These are phyloP conservation scores for Neurospora crassa DNA, from an alignment of 2,329 filamentous ascomycete genomes.

Conservation along the genomic window DNA sequence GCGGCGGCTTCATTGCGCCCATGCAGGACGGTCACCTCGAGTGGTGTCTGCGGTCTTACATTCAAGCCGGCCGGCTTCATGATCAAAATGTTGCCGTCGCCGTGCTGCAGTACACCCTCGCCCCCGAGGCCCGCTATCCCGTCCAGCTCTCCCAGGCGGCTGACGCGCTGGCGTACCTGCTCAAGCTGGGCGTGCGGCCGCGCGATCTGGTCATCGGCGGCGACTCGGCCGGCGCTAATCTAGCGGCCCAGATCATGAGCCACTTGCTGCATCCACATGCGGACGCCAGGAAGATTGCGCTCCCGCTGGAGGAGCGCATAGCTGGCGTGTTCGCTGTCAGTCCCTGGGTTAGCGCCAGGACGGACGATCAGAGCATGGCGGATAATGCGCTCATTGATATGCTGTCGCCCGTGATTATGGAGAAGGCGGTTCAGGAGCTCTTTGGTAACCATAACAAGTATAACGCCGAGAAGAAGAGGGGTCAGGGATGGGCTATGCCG, in stretches of 20 bases:
- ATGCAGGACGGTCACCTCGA: slow-evolving; percentile 16
- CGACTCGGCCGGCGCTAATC: slow-evolving; percentile 28
- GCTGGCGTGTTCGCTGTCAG: slow-evolving; percentile 25
- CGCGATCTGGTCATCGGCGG: slow-evolving; percentile 26
- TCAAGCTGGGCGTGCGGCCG: slow-evolving; percentile 21
- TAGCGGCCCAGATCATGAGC: slow-evolving; percentile 23
- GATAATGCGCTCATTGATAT: slow-evolving; percentile 25
- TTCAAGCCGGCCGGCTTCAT: slow-evolving; percentile 6
- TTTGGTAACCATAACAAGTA: slow-evolving; percentile 10
- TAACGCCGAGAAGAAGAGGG: slow-evolving; percentile 6
- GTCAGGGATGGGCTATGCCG: slow-evolving; percentile 20
- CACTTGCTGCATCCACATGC: slow-evolving; percentile 25
- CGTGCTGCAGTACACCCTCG: slow-evolving; percentile 26
- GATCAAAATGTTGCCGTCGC: slow-evolving; percentile 22
- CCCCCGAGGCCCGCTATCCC: slow-evolving; percentile 22
- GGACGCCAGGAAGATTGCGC: slow-evolving; percentile 12
- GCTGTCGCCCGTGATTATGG: slow-evolving; percentile 17
- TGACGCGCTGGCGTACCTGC: slow-evolving; percentile 22
- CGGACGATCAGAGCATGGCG: slow-evolving; percentile 14
- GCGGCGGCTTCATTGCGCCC: slow-evolving; percentile 21
- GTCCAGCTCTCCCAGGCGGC: slow-evolving; percentile 24
- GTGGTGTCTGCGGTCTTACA: slow-evolving; percentile 20
- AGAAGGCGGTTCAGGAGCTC: slow-evolving; percentile 2
- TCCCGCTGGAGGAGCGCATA: slow-evolving; percentile 18
- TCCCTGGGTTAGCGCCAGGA: slow-evolving; percentile 22